A percentile compares a stretch with the other conserved stretches of the same genome.
Conservation (phyloP, 208 protist genomes). For the Kentomonas sorsogonicus region DNA sequence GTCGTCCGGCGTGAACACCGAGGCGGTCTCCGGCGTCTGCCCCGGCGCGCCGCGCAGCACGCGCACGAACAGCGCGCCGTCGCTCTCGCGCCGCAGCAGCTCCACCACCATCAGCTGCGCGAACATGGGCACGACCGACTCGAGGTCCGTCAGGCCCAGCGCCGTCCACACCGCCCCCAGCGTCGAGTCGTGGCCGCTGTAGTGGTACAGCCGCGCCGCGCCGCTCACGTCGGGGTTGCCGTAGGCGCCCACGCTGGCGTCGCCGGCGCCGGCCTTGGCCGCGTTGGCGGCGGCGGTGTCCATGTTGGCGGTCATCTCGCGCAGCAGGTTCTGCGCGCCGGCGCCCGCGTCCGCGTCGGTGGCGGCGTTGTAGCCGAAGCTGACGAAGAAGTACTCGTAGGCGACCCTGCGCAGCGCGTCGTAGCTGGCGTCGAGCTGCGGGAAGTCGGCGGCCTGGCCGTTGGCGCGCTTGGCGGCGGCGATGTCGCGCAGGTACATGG, state of each 20-base stretch:
- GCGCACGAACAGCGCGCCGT: slow-evolving; percentile 27
- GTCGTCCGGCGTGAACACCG: slow-evolving; percentile 18
- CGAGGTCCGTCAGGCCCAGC: slow-evolving; percentile 30
- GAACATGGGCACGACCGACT: slow-evolving; percentile 52
- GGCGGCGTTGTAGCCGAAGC: slow-evolving; percentile 42
- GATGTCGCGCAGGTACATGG: slow-evolving; percentile 46
- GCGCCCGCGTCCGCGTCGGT: slow-evolving; percentile 45
- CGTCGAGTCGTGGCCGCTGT: slow-evolving; percentile 72
- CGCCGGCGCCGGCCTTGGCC: too few species aligned
- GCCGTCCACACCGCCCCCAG: slow-evolving; percentile 41
- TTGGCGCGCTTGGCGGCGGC: slow-evolving; percentile 34
- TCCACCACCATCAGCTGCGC: slow-evolving; percentile 48
- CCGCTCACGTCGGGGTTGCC: slow-evolving; percentile 17
- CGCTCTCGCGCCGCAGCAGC: slow-evolving; percentile 24
- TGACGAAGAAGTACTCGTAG: slow-evolving; percentile 12
- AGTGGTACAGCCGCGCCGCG: slow-evolving; percentile 50
- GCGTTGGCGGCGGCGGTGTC: too few species aligned
- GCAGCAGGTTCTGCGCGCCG: slow-evolving; percentile 37
- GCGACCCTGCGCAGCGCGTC: slow-evolving; percentile 29
- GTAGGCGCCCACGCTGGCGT: too few species aligned
- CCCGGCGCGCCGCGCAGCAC: slow-evolving; percentile 44
- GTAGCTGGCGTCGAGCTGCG: slow-evolving; percentile 23
- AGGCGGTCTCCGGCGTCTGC: slow-evolving; percentile 28
- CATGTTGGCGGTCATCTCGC: slow-evolving; percentile 40
- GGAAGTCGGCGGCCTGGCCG: slow-evolving; percentile 19